Base-by-base conservation (phyloP, 2,329 filamentous ascomycete genomes). In the Pseudovirgaria hyperparasitica region DNA sequence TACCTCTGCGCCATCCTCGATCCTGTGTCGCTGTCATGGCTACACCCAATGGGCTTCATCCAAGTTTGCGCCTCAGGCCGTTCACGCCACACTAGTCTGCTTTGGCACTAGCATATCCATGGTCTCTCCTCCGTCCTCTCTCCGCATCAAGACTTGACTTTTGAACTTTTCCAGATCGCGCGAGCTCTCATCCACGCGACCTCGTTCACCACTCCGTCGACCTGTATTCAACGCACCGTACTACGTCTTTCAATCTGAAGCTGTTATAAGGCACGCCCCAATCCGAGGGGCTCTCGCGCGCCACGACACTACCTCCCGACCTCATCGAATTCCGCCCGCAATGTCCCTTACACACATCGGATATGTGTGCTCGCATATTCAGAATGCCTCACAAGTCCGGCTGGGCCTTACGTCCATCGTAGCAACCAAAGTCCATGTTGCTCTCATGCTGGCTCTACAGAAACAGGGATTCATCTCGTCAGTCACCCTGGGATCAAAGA, bases 301-400 rank as follows among this genome's bases (percentile, higher is more conserved):
- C 26, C 12, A 19, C 29, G 16, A 22, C 23, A 19, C 28, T 16
- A 21, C 19, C 27, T 15, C 34, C 33, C 27, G n/a, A 30, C 25
- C 4, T 23, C 32, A 16, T 24, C 31, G 16, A 31, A 23, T 29
- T 25, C 22, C 22, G 26, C 4, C 41, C 46, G 40, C 33, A 39
- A 81, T 82, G 76, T 81, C 76, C 44, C 69, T 93, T 57, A 63
- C 70, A 49, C 72, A 77, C 56, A 69, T 92, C 38, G 68, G 73
- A 43, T 64, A 87, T 63, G 73, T 86, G 58, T 92, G 82, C 67
- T 85, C 84, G 40, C 85, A 93, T 62, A 67, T 94, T 31, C 82
- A 90, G 55, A 94, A 94, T 63, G 82, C 81, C 40, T 79, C 79
- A 30, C 75, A 75, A 45, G 82, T 81, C n/a, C 75, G 78, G 2